phyloP scores from a whole-genome alignment of 331 rosid species.

The Pyracantha coccinea region DNA sequence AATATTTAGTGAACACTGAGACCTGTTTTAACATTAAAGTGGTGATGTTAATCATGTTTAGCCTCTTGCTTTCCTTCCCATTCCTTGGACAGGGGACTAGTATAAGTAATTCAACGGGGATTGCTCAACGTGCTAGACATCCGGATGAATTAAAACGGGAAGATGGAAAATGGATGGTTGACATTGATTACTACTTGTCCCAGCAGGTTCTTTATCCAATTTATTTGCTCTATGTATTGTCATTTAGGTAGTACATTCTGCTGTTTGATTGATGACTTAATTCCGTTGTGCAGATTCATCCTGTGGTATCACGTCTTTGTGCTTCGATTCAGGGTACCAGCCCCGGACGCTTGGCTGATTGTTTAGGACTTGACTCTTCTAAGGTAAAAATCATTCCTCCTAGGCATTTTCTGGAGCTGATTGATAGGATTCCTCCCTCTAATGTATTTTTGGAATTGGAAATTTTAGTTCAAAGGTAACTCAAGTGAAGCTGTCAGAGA shows the following conservation, averaged over 20 bases:
- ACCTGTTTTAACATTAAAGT: slow-evolving; percentile 6
- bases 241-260: neutral
- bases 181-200: slow-evolving; percentile 82
- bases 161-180: slow-evolving; percentile 92
- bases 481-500: slow-evolving; percentile 50
- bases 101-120: slow-evolving; percentile 46
- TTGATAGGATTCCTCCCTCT: neutral
- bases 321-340: slow-evolving; percentile 95
- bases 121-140: slow-evolving; percentile 96
- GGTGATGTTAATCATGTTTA: slow-evolving; percentile 11
- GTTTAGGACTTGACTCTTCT: slow-evolving; percentile 89
- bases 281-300: slow-evolving; percentile 63
- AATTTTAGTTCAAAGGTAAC: slow-evolving; percentile 59
- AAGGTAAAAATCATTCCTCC: slow-evolving; percentile 39
- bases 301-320: slow-evolving; percentile 94
- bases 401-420: slow-evolving; percentile 1
- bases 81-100: slow-evolving; percentile 53
- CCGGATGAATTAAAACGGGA: slow-evolving; percentile 87
- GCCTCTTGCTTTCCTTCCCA: neutral
- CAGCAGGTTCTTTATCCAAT: slow-evolving; percentile 59
- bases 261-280: slow-evolving; percentile 12
- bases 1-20: slow-evolving; percentile 7
- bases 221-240: neutral
- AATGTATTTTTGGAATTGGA: slow-evolving; percentile 10
- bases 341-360: slow-evolving; percentile 91